These are phyloP conservation scores for Polyrhizophydium stewartii DNA, from an alignment of 371 early-diverging fungal species.

Conservation along the genomic window DNA sequence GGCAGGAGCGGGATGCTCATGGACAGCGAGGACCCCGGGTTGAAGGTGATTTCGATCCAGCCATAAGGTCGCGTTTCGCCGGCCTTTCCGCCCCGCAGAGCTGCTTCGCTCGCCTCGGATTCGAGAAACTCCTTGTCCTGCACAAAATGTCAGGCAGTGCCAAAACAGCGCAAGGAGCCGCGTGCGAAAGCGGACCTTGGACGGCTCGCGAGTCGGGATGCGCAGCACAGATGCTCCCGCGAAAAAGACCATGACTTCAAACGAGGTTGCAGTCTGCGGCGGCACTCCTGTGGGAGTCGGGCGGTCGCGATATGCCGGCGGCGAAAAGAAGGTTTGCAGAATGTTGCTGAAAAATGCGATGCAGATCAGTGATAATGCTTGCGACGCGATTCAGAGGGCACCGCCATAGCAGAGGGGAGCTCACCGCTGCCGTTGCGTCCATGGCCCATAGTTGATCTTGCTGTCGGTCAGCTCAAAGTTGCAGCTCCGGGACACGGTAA, in stretches of 20 bases:
- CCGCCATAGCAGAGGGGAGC: background rate
- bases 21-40: constrained; percentile 48
- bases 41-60: constrained; percentile 72
- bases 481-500: background rate
- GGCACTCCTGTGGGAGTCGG: constrained; percentile 52
- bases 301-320: constrained; percentile 58
- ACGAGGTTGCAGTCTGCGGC: constrained; percentile 30
- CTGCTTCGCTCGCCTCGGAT: constrained; percentile 8
- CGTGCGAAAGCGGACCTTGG: constrained; percentile 51
- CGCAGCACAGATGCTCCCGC: constrained; percentile 56
- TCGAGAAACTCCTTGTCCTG: constrained; percentile 67
- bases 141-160: background rate
- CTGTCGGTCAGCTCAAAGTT: constrained; percentile 59
- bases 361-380: constrained; percentile 28
- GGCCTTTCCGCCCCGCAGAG: background rate
- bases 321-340: constrained; percentile 78
- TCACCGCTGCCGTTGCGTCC: constrained; percentile 80
- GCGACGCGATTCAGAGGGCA: background rate
- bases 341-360: background rate
- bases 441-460: constrained; percentile 75
- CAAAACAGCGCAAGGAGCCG: background rate
- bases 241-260: constrained; percentile 66
- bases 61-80: constrained; percentile 57
- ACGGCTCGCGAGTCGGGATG: constrained; percentile 69
- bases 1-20: constrained; percentile 60